Percentiles rank a stretch among this genome's conserved stretches.
Evolutionary conservation across 345 rosid genomes (phyloP).

Genomic region (Acer saccharum): DNA sequence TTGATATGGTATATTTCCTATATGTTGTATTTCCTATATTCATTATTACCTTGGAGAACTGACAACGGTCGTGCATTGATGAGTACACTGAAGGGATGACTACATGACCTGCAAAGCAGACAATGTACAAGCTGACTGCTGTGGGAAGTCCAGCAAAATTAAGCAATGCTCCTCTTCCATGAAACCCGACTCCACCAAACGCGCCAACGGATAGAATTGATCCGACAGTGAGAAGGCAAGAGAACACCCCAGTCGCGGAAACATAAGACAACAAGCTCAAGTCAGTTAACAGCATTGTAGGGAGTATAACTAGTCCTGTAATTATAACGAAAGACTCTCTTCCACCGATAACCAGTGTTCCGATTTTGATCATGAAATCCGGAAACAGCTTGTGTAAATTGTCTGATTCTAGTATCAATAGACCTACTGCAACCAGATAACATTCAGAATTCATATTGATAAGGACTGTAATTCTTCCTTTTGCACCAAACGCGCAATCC

Average conservation of each 20-base stretch:
- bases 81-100: constrained; percentile 17
- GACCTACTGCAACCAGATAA: constrained; percentile 17
- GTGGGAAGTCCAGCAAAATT: constrained; percentile 17
- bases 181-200: constrained; percentile 21
- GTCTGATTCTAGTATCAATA: constrained; percentile 27
- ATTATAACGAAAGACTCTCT: constrained; percentile 5
- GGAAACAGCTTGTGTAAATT: constrained; percentile 28
- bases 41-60: too few species aligned
- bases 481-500: constrained; percentile 13
- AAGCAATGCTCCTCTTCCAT: constrained; percentile 15
- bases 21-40: too few species aligned
- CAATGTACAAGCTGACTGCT: constrained; percentile 23
- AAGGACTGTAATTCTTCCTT: constrained; percentile 17
- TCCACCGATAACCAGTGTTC: constrained; percentile 11
- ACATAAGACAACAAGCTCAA: constrained; percentile 21
- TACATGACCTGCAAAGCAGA: constrained; percentile 21
- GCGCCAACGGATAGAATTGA: constrained; percentile 19
- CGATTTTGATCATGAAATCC: not conserved
- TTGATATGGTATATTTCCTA: too few species aligned
- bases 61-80: constrained; percentile 10
- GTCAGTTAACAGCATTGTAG: constrained; percentile 22
- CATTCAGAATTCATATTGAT: constrained; percentile 15
- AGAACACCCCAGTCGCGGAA: constrained; percentile 12
- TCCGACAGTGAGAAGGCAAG: constrained; percentile 3
- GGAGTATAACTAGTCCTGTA: constrained; percentile 20